Conservation (phyloP, 306 rosid species). For the Delonix regia region DNA sequence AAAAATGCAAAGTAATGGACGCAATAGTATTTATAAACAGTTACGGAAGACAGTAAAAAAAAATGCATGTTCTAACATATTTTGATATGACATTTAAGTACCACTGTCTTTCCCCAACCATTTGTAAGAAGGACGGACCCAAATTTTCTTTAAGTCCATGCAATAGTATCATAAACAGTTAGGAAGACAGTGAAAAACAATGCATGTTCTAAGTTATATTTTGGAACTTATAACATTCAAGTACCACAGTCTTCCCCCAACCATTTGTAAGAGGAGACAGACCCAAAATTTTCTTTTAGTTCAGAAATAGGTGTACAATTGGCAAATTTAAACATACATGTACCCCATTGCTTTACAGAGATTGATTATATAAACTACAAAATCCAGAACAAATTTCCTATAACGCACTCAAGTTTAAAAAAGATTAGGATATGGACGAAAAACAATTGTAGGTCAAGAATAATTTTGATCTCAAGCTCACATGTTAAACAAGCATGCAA, state of each 20-base stretch:
- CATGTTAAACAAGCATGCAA: neutral
- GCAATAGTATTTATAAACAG: conserved; percentile 26
- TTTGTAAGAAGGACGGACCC: neutral
- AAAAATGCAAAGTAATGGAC: conserved; percentile 28
- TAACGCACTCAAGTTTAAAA: neutral
- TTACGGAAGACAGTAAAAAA: conserved; percentile 24
- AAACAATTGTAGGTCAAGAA: neutral
- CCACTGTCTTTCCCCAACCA: neutral
- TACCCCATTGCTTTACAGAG: neutral
- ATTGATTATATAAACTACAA: neutral
- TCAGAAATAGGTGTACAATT: neutral
- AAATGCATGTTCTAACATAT: neutral
- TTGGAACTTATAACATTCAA: neutral
- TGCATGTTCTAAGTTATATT: conserved; percentile 6
- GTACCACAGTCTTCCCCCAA: conserved; percentile 17
- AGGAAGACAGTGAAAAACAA: conserved; percentile 21
- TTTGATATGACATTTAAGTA: neutral
- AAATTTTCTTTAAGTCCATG: too few relatives aligned
- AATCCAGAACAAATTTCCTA: neutral
- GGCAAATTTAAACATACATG: neutral
- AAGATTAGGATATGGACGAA: neutral
- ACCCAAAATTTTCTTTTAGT: conserved; percentile 8
- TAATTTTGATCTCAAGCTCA: neutral
- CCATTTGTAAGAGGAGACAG: neutral
- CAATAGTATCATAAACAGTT: conserved; percentile 19